Evolutionary conservation across 2,329 filamentous ascomycete species (phyloP), one percentile per base, ranked within the genome.

Genomic region (Chaetomium strumarium): DNA sequence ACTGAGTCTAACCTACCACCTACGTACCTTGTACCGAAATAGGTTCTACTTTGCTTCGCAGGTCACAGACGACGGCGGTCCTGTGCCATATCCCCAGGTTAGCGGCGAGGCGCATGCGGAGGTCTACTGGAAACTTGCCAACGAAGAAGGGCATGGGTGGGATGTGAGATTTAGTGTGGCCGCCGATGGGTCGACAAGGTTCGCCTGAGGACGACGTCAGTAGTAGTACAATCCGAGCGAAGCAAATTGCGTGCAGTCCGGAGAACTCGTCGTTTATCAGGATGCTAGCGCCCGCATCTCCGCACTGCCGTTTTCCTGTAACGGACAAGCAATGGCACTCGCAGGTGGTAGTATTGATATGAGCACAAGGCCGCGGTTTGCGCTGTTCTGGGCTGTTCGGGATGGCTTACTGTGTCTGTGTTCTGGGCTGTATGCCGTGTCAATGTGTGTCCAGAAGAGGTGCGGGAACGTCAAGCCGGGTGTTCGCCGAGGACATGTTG

Each of bases 261-360:
- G 67, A 70, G 14, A 70, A 73, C 49, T 69, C 70, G n/a, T 67
- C 69, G 0, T 70, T 70, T 2, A 73, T 73, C 71, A 73, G 72
- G 62, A 72, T 69, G 8, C 56, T 73, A 19, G 71, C 0, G 69
- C 70, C 1, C 63, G 73, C n/a, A 72, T 73, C 55, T 70, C 39
- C 42, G 54, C 42, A 56, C 64, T 16, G 49, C 44, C 59, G 14
- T 61, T 61, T 29, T 49, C 40, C 3, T 61, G 57, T 53, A 51
- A 57, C 30, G 54, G n/a, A n/a, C n/a, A 52, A 16, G 49, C 31
- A 9, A n/a, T 16, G 31, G 44, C 29, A 1, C 11, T 24, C 0
- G 51, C n/a, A n/a, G n/a, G 46, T 1, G 59, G 58, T 13, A 24
- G 7, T 24, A 70, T 72, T 6, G 62, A 58, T 0, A 60, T 72